Evolutionary conservation across 352 stramenopile species (phyloP), one percentile per base, ranked within the genome.

Genomic region (Phytophthora syringae): DNA sequence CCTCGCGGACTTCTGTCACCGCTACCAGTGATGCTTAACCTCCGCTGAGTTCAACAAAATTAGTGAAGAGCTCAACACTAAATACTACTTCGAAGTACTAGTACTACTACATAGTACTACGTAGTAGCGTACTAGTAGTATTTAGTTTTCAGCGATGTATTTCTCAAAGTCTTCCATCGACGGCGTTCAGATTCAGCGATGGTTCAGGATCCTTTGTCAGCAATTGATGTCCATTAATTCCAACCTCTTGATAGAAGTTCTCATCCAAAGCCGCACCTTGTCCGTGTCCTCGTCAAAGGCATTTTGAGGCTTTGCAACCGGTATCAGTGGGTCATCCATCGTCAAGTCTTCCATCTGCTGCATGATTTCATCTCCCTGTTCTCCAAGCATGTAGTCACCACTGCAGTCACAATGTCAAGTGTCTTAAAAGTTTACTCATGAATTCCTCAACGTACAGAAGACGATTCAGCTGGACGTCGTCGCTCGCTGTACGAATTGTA

Each of bases 1-100:
- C 28, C 76, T 93, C 25, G 72, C 72, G 13, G 55, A 67, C 22
- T 91, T 93, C 50, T 93, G 82, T 60, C 57, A 67, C 22, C 82
- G 84, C 30, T 70, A 93, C 61, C 53, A 70, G 36, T 70, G 37
- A 62, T 1, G 34, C 16, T 40, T n/a, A n/a, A n/a, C n/a, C n/a
- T n/a, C n/a, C n/a, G n/a, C n/a, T n/a, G n/a, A n/a, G n/a, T n/a
- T n/a, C n/a, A n/a, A n/a, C n/a, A n/a, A n/a, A n/a, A n/a, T n/a
- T n/a, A n/a, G n/a, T n/a, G n/a, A n/a, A n/a, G n/a, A n/a, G n/a
- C n/a, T n/a, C n/a, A n/a, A n/a, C n/a, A n/a, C n/a, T n/a, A n/a
- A n/a, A n/a, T n/a, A n/a, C n/a, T n/a, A n/a, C n/a, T n/a, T n/a
- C n/a, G n/a, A n/a, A n/a, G n/a, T n/a, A n/a, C n/a, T n/a, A n/a